Evolutionary conservation across 164 flowering plant genomes (phyloP), one percentile per base, ranked within the genome.

Genomic region (Tetrastigma voinierianum): DNA sequence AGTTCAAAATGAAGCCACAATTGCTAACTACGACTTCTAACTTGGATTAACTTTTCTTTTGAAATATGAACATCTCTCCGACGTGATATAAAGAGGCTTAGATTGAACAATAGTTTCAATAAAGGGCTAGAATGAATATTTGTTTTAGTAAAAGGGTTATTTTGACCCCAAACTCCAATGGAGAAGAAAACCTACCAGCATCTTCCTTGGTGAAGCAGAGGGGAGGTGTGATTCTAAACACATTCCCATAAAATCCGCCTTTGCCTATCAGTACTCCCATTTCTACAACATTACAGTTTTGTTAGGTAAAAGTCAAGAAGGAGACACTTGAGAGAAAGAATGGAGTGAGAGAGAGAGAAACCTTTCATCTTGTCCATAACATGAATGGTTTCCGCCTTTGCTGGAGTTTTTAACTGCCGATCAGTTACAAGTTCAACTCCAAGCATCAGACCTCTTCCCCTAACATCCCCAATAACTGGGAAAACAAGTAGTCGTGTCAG

Each of bases 361-460:
- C 98, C 99, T 90, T 87, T 95, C 98, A 95, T 86, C 64, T 88
- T 77, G 61, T 90, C 96, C 96, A 95, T 88, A 16, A 92, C 72
- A 63, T 84, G 88, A 15, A 85, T 23, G n/a, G 86, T 89, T 78
- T 95, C 98, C 61, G 72, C 82, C 54, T 82, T 85, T 46, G 97
- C 97, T 15, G 98, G 98, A 67, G 94, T 92, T 74, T 95, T 95
- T 74, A 66, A 45, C 18, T 84, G 46, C 21, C 86, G 88, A 75
- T 95, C 98, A 1, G 87, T 87, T 4, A 95, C 98, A 12, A 92
- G 87, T 70, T 95, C 98, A 63, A 95, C 91, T 61, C 98, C 98
- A 54, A 92, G 82, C 88, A 95, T 81, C 74, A 92, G 68, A 24
- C 99, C 99, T 66, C 82, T 85, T 61, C 98, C 99, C 61, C 99